These are phyloP conservation scores for Phaffomyces thermotolerans DNA, from an alignment of 805 yeast genomes.

Conservation along the genomic window DNA sequence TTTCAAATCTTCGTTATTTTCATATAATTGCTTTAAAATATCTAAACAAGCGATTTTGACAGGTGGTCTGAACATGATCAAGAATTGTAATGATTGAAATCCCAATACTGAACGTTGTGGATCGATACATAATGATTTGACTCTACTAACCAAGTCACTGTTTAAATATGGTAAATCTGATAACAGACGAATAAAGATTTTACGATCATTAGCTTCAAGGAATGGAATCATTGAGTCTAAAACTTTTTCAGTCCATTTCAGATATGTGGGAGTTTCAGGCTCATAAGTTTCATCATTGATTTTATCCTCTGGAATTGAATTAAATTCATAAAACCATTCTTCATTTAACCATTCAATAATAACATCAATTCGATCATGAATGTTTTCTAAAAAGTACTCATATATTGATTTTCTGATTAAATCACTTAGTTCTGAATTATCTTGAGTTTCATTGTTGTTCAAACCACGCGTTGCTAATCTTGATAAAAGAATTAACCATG, in stretches of 20 bases:
- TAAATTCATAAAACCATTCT: conserved; percentile 73
- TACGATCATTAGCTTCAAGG: conserved; percentile 73
- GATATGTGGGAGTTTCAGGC: conserved; percentile 45
- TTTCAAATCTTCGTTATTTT: conserved; percentile 41
- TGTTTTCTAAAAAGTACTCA: conserved; percentile 64
- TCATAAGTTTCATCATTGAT: conserved; percentile 8
- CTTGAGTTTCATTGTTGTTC: conserved; percentile 14
- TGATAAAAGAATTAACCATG: conserved; percentile 72
- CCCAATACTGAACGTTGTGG: conserved; percentile 81
- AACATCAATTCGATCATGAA: conserved; percentile 63
- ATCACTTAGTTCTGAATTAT: conserved; percentile 40
- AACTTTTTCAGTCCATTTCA: conserved; percentile 61
- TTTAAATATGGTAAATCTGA: conserved; percentile 82
- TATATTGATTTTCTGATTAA: conserved; percentile 64
- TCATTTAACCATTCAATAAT: conserved; percentile 92
- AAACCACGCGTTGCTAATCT: conserved; percentile 82
- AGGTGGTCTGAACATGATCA: conserved; percentile 90
- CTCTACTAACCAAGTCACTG: conserved; percentile 49
- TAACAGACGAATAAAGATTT: conserved; percentile 70
- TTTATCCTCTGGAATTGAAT: conserved; percentile 20
- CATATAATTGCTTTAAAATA: conserved; percentile 41
- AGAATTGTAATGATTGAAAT: conserved; percentile 69
- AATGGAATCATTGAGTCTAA: conserved; percentile 79
- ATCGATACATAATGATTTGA: conserved; percentile 73
- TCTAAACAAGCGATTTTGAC: conserved; percentile 46